phyloP scores from a whole-genome alignment of 805 yeast genomes.

The Kodamaea laetipori region DNA sequence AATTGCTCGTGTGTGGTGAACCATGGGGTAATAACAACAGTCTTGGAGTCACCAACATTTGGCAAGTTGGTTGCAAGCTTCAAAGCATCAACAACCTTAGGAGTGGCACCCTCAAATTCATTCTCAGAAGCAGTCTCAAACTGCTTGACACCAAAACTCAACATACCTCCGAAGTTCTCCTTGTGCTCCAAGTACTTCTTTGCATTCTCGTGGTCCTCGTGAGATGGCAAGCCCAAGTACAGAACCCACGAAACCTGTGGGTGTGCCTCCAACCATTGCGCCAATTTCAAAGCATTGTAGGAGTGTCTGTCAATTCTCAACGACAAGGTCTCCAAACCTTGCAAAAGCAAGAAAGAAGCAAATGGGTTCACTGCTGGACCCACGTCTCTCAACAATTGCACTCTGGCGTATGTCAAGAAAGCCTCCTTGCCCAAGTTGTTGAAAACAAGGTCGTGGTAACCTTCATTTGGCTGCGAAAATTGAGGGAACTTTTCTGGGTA shows the following conservation, averaged over 20 bases:
- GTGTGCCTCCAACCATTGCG: conserved; percentile 70
- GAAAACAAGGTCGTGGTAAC: conserved; percentile 86
- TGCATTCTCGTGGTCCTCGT: conserved; percentile 76
- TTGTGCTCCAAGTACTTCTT: conserved; percentile 68
- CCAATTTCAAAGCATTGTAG: conserved; percentile 76
- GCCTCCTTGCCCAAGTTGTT: conserved; percentile 80
- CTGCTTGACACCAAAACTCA: conserved; percentile 86
- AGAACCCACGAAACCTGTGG: conserved; percentile 86
- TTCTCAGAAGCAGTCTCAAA: conserved; percentile 43
- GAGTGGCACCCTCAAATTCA: conserved; percentile 74
- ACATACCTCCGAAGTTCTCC: conserved; percentile 75
- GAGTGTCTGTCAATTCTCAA: conserved; percentile 93
- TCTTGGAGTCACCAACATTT: conserved; percentile 95
- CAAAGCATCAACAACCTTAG: conserved; percentile 79
- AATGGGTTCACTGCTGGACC: conserved; percentile 92
- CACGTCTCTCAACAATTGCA: conserved; percentile 85
- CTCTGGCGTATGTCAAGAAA: conserved; percentile 75
- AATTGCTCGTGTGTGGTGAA: conserved; percentile 95
- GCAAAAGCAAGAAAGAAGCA: conserved; percentile 79
- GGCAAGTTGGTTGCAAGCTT: conserved; percentile 91
- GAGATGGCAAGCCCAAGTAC: conserved; percentile 84
- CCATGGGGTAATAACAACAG: conserved; percentile 94
- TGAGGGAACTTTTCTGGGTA: conserved; percentile 90
- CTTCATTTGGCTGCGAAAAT: conserved; percentile 86
- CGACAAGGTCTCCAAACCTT: conserved; percentile 93